Conservation (phyloP, 2,329 filamentous ascomycete genomes). For the Pleoardoris graminearum region DNA sequence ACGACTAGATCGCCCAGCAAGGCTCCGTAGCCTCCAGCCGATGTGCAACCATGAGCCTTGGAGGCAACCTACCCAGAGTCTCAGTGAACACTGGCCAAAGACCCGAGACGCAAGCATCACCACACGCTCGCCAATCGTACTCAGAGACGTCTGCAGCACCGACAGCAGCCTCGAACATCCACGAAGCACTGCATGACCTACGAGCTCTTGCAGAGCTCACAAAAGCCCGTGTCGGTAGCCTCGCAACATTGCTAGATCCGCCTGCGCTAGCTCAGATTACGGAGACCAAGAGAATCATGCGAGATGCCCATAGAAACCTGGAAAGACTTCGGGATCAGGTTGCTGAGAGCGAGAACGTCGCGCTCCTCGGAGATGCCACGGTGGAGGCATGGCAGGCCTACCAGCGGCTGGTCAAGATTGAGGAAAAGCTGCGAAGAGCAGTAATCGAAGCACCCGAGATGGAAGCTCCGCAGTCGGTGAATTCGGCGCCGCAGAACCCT, state of each 20-base stretch:
- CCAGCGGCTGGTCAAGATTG: slow-evolving; percentile 14
- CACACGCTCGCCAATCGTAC: background rate
- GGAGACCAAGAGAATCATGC: slow-evolving; percentile 26
- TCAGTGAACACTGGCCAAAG: too few relatives aligned
- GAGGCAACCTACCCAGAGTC: too few relatives aligned
- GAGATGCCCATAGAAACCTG: slow-evolving; percentile 23
- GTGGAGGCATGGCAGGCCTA: slow-evolving; percentile 28
- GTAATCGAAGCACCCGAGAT: background rate
- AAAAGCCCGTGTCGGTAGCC: slow-evolving; percentile 19
- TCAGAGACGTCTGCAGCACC: background rate
- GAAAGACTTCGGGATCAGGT: slow-evolving; percentile 22
- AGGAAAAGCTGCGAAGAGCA: slow-evolving; percentile 2
- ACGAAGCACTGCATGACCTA: slow-evolving; percentile 13
- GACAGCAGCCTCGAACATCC: slow-evolving; percentile 1
- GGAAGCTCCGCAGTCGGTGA: background rate
- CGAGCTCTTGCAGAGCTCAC: slow-evolving; percentile 16
- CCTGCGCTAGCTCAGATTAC: slow-evolving; percentile 20
- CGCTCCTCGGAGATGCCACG: slow-evolving; percentile 14
- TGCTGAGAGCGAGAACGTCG: background rate
- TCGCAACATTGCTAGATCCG: slow-evolving; percentile 19
- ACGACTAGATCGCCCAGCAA: background rate
- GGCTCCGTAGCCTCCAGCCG: background rate
- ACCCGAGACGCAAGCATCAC: background rate
- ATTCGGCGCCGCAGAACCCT: background rate
- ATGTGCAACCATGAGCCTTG: too few relatives aligned